Evolutionary conservation across 192 early-diverging fungal species (phyloP), one percentile per base, ranked within the genome.

Genomic region (Podila horticola): DNA sequence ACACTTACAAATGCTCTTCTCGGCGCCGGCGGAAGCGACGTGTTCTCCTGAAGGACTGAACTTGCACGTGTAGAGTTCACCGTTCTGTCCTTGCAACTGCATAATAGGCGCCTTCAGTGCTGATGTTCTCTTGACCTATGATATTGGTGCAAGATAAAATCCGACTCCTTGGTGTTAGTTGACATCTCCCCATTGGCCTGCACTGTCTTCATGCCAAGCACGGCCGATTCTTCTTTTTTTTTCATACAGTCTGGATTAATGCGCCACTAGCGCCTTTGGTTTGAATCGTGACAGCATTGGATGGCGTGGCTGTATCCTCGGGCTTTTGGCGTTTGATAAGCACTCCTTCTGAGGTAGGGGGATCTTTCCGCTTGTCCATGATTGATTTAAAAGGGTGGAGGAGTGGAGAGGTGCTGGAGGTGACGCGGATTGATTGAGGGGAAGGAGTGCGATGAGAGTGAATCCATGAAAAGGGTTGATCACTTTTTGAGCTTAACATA

Each of bases 11-110:
- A 98, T 94, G n/a, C 86, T 84, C 77, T 90, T 86, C 76, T 98
- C 98, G 58, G 89, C 89, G 41, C 92, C 91, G 34, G 90, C 93
- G 30, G 95, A 96, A 0, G 95, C 97, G 52, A 99, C 61, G 65
- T 93, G 86, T 55, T 93, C 84, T 67, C 98, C 98, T 61, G 86
- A 87, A 20, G 91, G 94, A 72, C 94, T 94, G 83, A 99, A 99
- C 74, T 91, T 88, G 72, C 92, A 91, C 15, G 94, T 88, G 31
- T 92, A 92, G 19, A 99, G 87, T 33, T 97, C 95, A 62, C 92
- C 92, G 72, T 91, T 74, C 48, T 81, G 77, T 58, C 77, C 77
- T 61, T 81, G 77, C 17, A 74, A 29, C n/a, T 74, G 24, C 67
- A 83, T 74, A 22, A 82, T 75, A 4, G 71, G 67, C 22, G 70